A percentile compares a stretch with the other conserved stretches of the same genome.
These are phyloP conservation scores for Terana coerulea DNA, from an alignment of 768 basidiomycete species.

Conservation along the genomic window DNA sequence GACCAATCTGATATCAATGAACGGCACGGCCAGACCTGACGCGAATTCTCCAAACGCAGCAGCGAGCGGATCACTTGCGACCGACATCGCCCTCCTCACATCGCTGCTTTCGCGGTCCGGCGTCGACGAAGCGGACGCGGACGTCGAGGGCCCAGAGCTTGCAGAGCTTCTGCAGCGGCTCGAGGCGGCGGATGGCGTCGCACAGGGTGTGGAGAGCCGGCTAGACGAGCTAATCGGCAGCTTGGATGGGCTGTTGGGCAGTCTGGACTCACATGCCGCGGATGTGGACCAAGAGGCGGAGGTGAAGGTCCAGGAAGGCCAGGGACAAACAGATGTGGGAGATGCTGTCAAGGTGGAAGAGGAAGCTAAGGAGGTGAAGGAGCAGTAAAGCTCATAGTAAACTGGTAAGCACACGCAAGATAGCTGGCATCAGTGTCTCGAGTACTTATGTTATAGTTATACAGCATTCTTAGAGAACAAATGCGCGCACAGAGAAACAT, in stretches of 20 bases:
- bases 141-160: conserved; percentile 40
- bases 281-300: conserved; percentile 7
- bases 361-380: background rate
- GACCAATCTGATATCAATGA: too few relatives aligned
- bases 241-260: conserved; percentile 50
- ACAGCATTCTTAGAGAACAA: too few relatives aligned
- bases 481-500: too few relatives aligned
- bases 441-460: too few relatives aligned
- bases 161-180: conserved; percentile 51
- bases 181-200: conserved; percentile 55
- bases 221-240: conserved; percentile 59
- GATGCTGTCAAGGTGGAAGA: background rate
- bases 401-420: too few relatives aligned
- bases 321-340: background rate
- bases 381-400: too few relatives aligned
- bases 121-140: conserved; percentile 18
- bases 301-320: background rate
- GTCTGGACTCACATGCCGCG: conserved; percentile 31
- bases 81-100: conserved; percentile 5
- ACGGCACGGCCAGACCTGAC: background rate
- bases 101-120: conserved; percentile 5
- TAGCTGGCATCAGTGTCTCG: too few relatives aligned
- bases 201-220: conserved; percentile 55
- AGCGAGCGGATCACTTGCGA: background rate
- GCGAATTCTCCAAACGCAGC: background rate